Evolutionary conservation across 2,329 filamentous ascomycete species (phyloP), one percentile per base, ranked within the genome.

Genomic region (Colletotrichum abscissum): DNA sequence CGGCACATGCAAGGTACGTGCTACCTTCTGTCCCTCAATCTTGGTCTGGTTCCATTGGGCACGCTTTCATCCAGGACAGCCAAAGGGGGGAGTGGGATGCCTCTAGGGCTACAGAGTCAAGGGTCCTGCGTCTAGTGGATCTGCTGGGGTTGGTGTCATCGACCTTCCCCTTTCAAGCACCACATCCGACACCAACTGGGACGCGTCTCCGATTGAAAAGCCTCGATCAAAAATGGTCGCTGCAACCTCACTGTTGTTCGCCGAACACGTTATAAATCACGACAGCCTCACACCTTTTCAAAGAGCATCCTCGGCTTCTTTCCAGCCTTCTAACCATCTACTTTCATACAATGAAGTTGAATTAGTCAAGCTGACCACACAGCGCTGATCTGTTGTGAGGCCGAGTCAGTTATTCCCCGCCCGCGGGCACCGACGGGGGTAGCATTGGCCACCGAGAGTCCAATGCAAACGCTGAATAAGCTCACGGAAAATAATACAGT

Each of bases 401-500:
- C 16, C 24, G 63, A 65, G 63, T 65, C 63, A 65, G 26, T 57
- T 33, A 8, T 28, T 38, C 33, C 24, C 63, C 52, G 33, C 52
- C 22, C 22, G 30, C 33, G 11, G 12, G 26, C 42, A 42, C 38
- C 38, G 7, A 42, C 38, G 16, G 42, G 42, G 42, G 42, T 49
- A 30, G 33, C 28, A 46, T 19, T 33, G 52, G 24, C 52, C 54
- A 28, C 16, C 4, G 6, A 5, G 33, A 42, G 52, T 57, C 63
- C 63, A 57, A 57, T 65, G 63, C 63, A 42, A 22, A n/a, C 9
- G 22, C 33, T n/a, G 49, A 26, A 57, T 56, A 65, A 65, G 35
- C 52, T 65, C 33, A 5, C 52, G 33, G 63, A n/a, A 28, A n/a
- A 55, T 54, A 26, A 64, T 55, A 33, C 62, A 38, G n/a, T 38